Base-by-base conservation (phyloP, 805 yeast species). In the Kuraishia piskuri region DNA sequence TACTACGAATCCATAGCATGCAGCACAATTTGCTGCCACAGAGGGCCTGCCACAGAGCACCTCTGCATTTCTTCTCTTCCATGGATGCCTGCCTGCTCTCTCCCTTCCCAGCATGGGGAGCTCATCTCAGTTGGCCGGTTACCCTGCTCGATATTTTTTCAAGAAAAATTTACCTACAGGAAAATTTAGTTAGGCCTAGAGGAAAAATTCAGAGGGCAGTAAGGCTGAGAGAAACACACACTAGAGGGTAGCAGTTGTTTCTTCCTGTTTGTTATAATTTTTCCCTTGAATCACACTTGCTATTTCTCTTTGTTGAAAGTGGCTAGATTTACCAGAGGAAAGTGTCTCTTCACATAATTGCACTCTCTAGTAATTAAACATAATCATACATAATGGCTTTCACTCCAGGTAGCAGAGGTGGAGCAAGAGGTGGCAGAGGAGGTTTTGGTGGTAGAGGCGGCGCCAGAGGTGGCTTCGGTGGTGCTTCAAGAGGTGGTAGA, bases 361-460 rank as follows among this genome's bases (percentile, higher is more conserved):
- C 40, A 31, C 40, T 7, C 40, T 21, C 48, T 45, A 10, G 24
- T 22, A 50, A 10, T 25, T 44, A n/a, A n/a, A 48, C 47, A 47
- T 44, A 37, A 53, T 20, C 3, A 12, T 20, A 50, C 19, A 48
- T 55, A 76, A 88, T 89, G 96, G 89, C 92, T 68, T 85, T 84
- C 69, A 82, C 84, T 73, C 82, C 88, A 60, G 80, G 79, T 53
- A 68, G 77, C 53, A 72, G 79, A 58, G 83, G 82, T 61, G 71
- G 77, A 58, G 77, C 88, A 73, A 86, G 88, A 26, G 67, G 72
- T 55, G 70, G 74, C 61, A 63, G 80, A 52, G 80, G 84, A 56
- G 75, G 69, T 51, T 58, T 70, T 44, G 77, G 79, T 46, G 80
- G 79, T 37, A 60, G 67, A 47, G 82, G 82, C 53, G 74, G 76